Evolutionary conservation across 495 filamentous ascomycete species (phyloP), one percentile per base, ranked within the genome.

Genomic region (Aspergillus biplanus): DNA sequence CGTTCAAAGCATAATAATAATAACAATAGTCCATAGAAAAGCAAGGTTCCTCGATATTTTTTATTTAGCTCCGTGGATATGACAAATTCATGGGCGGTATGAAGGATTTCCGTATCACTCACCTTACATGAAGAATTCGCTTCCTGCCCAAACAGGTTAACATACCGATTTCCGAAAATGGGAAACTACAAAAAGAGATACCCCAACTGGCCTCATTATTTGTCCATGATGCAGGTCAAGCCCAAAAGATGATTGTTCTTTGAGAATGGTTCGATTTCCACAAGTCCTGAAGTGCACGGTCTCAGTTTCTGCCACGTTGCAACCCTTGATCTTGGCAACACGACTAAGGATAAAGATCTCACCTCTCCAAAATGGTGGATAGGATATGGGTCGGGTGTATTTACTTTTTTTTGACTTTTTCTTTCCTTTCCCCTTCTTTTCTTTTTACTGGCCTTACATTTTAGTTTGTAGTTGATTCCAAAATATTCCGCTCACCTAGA

Each of bases 331-430:
- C 68, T 70, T 70, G 65, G 68, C 68, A 70, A 37, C 54, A 65
- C 60, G 35, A 52, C 65, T 65, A 64, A 70, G 63, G 68, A 70
- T 70, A 70, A 70, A 67, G 68, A 70, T 70, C 68, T 70, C 65
- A 70, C 68, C 33, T 61, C 57, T 59, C 63, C 58, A 52, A 62
- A 58, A 50, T 52, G 58, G 56, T 57, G 59, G 57, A 27, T 42
- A 59, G 47, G 33, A 53, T 37, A 47, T 37, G 42, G 48, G 32
- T 58, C 16, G 48, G 47, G 47, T 13, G 46, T 6, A 37, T 33
- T 11, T 52, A n/a, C 47, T 61, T 50, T 58, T 58, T 64, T 46
- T 42, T 18, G 39, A 7, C 16, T 33, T 32, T 31, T 16, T 56
- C 52, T 13, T 50, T 31, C 31, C 21, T 21, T 52, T 52, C 35